A percentile compares a stretch with the other conserved stretches of the same genome.
phyloP scores from a whole-genome alignment of 257 asterid species.

The Solanum chilense region DNA sequence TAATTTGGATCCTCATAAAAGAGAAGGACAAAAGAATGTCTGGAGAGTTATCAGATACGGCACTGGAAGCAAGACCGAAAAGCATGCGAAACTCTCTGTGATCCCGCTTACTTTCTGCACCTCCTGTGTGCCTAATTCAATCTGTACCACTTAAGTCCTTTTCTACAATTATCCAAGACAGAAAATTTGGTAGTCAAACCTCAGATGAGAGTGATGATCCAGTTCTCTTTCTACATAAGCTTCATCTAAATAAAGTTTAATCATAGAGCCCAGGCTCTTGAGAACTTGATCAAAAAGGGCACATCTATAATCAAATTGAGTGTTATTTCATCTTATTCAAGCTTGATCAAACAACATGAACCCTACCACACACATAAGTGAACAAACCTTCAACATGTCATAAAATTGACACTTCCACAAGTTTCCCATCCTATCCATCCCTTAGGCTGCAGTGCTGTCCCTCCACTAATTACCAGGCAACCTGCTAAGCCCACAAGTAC shows the following conservation, averaged over 20 bases:
- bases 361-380: not conserved
- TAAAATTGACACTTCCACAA: not conserved
- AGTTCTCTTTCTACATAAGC: not conserved
- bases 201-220: not conserved
- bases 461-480: not conserved
- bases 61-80: not conserved
- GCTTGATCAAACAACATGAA: not conserved
- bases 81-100: not conserved
- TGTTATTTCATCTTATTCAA: not conserved
- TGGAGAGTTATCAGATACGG: not conserved
- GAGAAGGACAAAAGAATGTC: not conserved
- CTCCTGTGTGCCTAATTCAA: not conserved
- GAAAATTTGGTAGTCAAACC: not conserved
- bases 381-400: not conserved
- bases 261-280: not conserved
- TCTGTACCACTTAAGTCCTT: not conserved
- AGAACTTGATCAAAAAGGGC: not conserved
- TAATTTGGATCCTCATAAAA: not conserved
- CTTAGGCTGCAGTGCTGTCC: not conserved
- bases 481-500: not conserved
- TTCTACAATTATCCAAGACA: not conserved
- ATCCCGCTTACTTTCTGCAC: not conserved
- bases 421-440: not conserved
- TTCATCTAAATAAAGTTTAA: not conserved
- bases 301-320: not conserved